These are phyloP conservation scores for Sclerotinia trifoliorum DNA, from an alignment of 2,329 filamentous ascomycete genomes.

Conservation along the genomic window DNA sequence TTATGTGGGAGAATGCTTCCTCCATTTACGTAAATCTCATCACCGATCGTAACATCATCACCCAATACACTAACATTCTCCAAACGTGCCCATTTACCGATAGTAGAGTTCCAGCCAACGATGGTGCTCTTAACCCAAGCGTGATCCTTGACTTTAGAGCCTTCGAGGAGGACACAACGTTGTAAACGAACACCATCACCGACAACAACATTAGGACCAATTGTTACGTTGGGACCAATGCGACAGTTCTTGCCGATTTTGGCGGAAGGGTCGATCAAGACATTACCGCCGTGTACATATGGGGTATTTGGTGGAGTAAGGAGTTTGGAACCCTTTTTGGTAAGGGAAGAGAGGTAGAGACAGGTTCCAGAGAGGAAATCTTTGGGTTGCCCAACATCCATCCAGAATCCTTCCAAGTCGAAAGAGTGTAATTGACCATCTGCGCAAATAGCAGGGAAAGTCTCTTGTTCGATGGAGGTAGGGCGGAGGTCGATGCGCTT, in stretches of 20 bases:
- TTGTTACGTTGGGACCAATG: constrained; percentile 95
- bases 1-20: constrained; percentile 95
- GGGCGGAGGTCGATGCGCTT: constrained; percentile 92
- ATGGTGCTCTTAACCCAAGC: constrained; percentile 99
- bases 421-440: constrained; percentile 93
- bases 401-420: constrained; percentile 97
- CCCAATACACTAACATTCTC: constrained; percentile 98
- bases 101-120: constrained; percentile 95
- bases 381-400: constrained; percentile 98
- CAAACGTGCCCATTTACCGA: constrained; percentile 91
- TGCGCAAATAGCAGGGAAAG: constrained; percentile 88
- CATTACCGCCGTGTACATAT: constrained; percentile 90
- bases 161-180: constrained; percentile 83
- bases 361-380: constrained; percentile 96
- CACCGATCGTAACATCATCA: constrained; percentile 95
- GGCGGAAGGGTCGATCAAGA: constrained; percentile 87
- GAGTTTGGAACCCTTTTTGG: constrained; percentile 85
- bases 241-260: constrained; percentile 99
- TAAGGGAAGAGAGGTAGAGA: constrained; percentile 88
- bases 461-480: constrained; percentile 98
- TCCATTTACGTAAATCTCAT: constrained; percentile 98
- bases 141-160: constrained; percentile 96
- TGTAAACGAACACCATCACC: constrained; percentile 94
- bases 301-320: constrained; percentile 72
- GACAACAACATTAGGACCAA: constrained; percentile 87